phyloP scores from a whole-genome alignment of 495 filamentous ascomycete species.

The Hypoxylon perforatum region DNA sequence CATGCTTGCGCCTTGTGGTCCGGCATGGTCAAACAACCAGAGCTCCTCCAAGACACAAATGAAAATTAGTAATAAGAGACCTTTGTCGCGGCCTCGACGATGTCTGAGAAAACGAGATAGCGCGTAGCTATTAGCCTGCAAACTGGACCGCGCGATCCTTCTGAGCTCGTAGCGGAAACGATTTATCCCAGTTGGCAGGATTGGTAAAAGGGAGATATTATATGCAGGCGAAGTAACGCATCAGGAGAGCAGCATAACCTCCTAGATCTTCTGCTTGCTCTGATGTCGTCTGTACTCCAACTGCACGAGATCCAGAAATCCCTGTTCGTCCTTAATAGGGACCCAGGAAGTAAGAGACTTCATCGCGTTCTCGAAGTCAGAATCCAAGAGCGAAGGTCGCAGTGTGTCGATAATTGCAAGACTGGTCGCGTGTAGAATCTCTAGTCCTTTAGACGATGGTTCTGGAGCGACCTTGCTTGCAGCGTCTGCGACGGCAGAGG shows the following conservation, averaged over 20 bases:
- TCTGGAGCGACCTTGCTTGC: slow-evolving; percentile 23
- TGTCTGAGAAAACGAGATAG: slow-evolving; percentile 9
- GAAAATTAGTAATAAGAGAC: slow-evolving; percentile 24
- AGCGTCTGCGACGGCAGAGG: not conserved
- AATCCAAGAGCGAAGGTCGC: slow-evolving; percentile 88
- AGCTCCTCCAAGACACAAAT: slow-evolving; percentile 33
- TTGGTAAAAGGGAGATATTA: not conserved
- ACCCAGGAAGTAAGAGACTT: slow-evolving; percentile 97
- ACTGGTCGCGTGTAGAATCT: slow-evolving; percentile 89
- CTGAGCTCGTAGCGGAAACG: not conserved
- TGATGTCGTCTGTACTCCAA: slow-evolving; percentile 86
- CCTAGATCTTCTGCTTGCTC: slow-evolving; percentile 46
- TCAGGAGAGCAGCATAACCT: slow-evolving; percentile 13
- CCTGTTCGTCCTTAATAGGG: slow-evolving; percentile 92
- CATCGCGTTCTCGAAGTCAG: slow-evolving; percentile 98
- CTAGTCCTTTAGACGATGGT: slow-evolving; percentile 67
- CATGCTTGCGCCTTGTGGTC: slow-evolving; percentile 25
- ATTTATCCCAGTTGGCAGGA: slow-evolving; percentile 2
- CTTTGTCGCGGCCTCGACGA: slow-evolving; percentile 37
- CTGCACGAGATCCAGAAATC: slow-evolving; percentile 93
- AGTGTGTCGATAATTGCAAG: slow-evolving; percentile 94
- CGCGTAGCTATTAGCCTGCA: slow-evolving; percentile 1
- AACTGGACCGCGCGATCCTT: slow-evolving; percentile 13
- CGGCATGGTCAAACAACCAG: slow-evolving; percentile 28
- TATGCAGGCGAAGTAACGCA: not conserved